phyloP scores from a whole-genome alignment of 2,329 filamentous ascomycete species.

The Aureobasidium uvarum region DNA sequence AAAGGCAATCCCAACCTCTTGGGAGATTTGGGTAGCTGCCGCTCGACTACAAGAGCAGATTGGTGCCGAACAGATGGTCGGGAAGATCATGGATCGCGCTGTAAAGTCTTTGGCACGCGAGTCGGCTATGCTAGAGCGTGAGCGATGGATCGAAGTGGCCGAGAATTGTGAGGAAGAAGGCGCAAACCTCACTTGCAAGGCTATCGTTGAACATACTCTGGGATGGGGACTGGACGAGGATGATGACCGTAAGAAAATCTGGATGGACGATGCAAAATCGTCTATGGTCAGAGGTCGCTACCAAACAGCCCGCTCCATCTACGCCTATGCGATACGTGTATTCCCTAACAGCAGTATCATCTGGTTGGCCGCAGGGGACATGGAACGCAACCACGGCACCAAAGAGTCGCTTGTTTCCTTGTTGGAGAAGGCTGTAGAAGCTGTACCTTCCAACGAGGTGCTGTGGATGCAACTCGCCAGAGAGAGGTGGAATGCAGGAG shows the following conservation, averaged over 20 bases:
- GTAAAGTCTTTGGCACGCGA: constrained; percentile 85
- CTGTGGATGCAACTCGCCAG: constrained; percentile 95
- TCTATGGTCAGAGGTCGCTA: constrained; percentile 80
- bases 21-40: constrained; percentile 96
- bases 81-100: constrained; percentile 90
- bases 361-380: constrained; percentile 86
- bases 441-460: constrained; percentile 85
- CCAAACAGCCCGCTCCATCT: constrained; percentile 89
- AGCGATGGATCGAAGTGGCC: constrained; percentile 94
- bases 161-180: constrained; percentile 94
- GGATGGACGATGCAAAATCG: constrained; percentile 87
- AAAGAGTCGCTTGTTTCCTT: constrained; percentile 80
- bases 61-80: constrained; percentile 70
- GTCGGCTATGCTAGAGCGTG: constrained; percentile 93
- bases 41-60: constrained; percentile 87
- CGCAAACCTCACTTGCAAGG: constrained; percentile 77
- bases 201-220: constrained; percentile 88
- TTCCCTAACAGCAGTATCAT: constrained; percentile 85
- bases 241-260: constrained; percentile 92
- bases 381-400: constrained; percentile 85
- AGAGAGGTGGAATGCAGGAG: constrained; percentile 87
- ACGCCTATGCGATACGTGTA: constrained; percentile 82
- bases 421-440: constrained; percentile 89
- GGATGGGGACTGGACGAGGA: constrained; percentile 94
- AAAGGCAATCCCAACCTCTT: constrained; percentile 86